A percentile compares a stretch with the other conserved stretches of the same genome.
Conservation (phyloP, 441 rosid species). For the Metrosideros polymorpha region DNA sequence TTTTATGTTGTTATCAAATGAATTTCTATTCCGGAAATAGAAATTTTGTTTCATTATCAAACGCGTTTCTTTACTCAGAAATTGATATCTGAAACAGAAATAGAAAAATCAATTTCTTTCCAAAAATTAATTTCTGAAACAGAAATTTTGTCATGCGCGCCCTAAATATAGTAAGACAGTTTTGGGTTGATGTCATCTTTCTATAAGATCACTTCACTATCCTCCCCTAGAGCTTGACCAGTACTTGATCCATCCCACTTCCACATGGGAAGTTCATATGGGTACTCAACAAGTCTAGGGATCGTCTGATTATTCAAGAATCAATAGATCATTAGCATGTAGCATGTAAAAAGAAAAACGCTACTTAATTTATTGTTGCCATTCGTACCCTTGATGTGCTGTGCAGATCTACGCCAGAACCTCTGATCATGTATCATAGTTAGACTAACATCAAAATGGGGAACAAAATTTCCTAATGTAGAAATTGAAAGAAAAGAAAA, state of each 20-base stretch:
- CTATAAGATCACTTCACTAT: conserved; percentile 93
- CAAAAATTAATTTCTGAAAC: too few relatives aligned
- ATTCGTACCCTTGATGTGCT: conserved; percentile 83
- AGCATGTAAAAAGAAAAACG: too few relatives aligned
- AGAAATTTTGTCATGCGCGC: too few relatives aligned
- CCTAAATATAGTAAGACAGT: not conserved
- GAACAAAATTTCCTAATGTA: not conserved
- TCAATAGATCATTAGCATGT: not conserved
- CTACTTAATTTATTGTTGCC: not conserved
- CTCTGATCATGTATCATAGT: conserved; percentile 65
- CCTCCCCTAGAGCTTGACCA: conserved; percentile 95
- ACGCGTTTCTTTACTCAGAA: too few relatives aligned
- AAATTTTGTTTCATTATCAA: too few relatives aligned
- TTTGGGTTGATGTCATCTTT: conserved; percentile 27
- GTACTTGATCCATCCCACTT: conserved; percentile 98
- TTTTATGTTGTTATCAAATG: too few relatives aligned
- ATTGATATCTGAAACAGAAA: too few relatives aligned
- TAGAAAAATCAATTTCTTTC: too few relatives aligned
- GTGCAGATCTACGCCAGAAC: conserved; percentile 63
- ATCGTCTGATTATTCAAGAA: conserved; percentile 35
- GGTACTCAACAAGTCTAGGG: conserved; percentile 69
- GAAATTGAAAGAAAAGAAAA: not conserved
- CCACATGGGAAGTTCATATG: too few relatives aligned
- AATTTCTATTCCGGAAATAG: too few relatives aligned
- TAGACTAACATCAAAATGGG: not conserved